These are phyloP conservation scores for Mycena sanguinolenta DNA, from an alignment of 768 basidiomycete genomes.

Conservation along the genomic window DNA sequence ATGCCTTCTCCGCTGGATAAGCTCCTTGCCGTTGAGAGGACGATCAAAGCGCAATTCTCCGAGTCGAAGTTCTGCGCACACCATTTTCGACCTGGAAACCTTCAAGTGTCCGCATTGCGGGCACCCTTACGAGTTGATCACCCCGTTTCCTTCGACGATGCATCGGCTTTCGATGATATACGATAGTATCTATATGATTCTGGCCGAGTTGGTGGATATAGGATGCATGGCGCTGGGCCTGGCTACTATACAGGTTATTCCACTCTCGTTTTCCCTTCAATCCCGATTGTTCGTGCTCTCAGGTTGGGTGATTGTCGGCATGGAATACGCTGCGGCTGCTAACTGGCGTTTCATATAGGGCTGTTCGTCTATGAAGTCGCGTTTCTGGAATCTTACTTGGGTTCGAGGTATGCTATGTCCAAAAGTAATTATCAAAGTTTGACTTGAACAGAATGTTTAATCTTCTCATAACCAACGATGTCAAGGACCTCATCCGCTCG, in stretches of 20 bases:
- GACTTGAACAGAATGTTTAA: constrained; percentile 19
- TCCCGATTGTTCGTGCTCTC: constrained; percentile 9
- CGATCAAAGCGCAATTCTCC: not conserved
- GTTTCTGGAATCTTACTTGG: constrained; percentile 31
- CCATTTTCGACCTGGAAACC: constrained; percentile 20
- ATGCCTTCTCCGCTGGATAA: constrained; percentile 32
- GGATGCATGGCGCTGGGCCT: constrained; percentile 14
- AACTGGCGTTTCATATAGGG: constrained; percentile 4
- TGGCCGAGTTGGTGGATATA: constrained; percentile 7
- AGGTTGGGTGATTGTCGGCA: not conserved
- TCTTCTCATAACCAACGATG: constrained; percentile 12
- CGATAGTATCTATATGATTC: not conserved
- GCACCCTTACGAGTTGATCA: constrained; percentile 26
- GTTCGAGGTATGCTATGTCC: constrained; percentile 11
- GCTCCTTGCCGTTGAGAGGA: constrained; percentile 22
- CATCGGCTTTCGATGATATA: constrained; percentile 6
- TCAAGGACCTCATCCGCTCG: constrained; percentile 17
- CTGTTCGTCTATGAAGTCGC: constrained; percentile 29
- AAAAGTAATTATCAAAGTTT: not conserved
- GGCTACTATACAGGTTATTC: constrained; percentile 15
- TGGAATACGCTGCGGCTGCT: not conserved
- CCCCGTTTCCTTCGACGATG: not conserved
- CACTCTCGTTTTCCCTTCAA: constrained; percentile 12
- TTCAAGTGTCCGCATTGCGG: constrained; percentile 30
- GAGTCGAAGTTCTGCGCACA: not conserved